Conservation (phyloP, 75 land plant genomes). For the Selaginella moellendorffii region DNA sequence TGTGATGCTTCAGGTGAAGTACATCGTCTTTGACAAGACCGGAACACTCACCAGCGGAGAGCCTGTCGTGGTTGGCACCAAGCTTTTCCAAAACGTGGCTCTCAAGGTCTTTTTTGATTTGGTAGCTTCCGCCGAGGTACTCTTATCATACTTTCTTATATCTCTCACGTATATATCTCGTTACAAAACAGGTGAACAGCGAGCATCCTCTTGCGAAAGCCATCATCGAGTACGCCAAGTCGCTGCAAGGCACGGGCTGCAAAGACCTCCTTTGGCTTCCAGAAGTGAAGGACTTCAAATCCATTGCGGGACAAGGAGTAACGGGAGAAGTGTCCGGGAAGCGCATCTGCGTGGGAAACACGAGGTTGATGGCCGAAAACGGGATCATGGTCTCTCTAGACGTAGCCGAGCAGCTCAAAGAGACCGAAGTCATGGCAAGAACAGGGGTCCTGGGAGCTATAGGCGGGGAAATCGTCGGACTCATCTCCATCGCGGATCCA, state of each 20-base stretch:
- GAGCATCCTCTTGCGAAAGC: conserved; percentile 85
- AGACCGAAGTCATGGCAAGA: conserved; percentile 52
- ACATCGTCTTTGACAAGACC: conserved; percentile 84
- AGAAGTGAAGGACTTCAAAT: conserved; percentile 31
- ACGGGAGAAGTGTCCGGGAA: conserved; percentile 22
- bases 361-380: conserved; percentile 51
- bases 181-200: conserved; percentile 43
- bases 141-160: not conserved
- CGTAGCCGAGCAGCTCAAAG: conserved; percentile 44
- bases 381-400: conserved; percentile 41
- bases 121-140: conserved; percentile 70
- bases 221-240: conserved; percentile 52
- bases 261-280: conserved; percentile 10
- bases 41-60: conserved; percentile 84
- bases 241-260: conserved; percentile 14
- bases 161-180: not conserved
- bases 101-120: conserved; percentile 41
- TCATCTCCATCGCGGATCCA: conserved; percentile 75
- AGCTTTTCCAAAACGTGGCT: conserved; percentile 35
- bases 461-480: conserved; percentile 37
- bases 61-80: conserved; percentile 64
- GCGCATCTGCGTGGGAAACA: conserved; percentile 55
- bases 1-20: conserved; percentile 37
- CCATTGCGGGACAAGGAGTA: conserved; percentile 56
- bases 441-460: conserved; percentile 72